A percentile compares a stretch with the other conserved stretches of the same genome.
phyloP scores from a whole-genome alignment of 1,139 yeast species.

The Hanseniaspora gamundiae region DNA sequence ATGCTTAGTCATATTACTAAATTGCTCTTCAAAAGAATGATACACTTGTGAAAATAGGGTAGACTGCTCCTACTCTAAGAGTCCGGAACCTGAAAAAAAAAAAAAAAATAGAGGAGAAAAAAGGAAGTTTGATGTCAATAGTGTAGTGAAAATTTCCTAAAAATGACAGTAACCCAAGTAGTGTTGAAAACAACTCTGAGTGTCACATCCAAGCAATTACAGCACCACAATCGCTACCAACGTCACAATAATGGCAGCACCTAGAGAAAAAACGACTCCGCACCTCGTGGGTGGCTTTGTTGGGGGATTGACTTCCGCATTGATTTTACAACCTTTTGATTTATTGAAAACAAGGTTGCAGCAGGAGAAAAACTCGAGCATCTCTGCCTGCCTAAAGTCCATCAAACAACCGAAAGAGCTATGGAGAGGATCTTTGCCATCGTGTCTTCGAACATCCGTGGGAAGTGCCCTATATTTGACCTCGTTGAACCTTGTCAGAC shows the following conservation, averaged over 20 bases:
- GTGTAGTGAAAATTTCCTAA: too few species aligned
- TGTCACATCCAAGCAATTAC: too few species aligned
- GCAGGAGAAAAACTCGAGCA: constrained; percentile 41
- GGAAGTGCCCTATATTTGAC: constrained; percentile 86
- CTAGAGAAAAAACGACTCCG: neutral
- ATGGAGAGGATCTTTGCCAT: constrained; percentile 93
- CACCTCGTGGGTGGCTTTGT: constrained; percentile 75
- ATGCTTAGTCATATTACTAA: neutral
- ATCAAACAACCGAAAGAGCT: constrained; percentile 40
- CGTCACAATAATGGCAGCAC: too few species aligned
- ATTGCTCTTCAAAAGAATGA: neutral
- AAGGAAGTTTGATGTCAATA: too few species aligned
- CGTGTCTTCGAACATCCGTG: constrained; percentile 76
- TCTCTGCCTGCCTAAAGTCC: constrained; percentile 34
- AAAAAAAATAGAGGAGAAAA: too few species aligned
- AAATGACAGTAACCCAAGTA: too few species aligned
- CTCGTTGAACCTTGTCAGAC: constrained; percentile 49
- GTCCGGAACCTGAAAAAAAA: neutral
- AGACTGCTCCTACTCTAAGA: too few species aligned
- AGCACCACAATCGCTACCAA: too few species aligned
- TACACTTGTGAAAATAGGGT: neutral
- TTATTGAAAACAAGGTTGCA: constrained; percentile 81
- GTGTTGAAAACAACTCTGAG: too few species aligned
- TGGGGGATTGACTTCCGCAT: constrained; percentile 80
- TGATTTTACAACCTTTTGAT: constrained; percentile 80